Conservation (phyloP, 495 filamentous ascomycete species). For the Rhypophila decipiens region DNA sequence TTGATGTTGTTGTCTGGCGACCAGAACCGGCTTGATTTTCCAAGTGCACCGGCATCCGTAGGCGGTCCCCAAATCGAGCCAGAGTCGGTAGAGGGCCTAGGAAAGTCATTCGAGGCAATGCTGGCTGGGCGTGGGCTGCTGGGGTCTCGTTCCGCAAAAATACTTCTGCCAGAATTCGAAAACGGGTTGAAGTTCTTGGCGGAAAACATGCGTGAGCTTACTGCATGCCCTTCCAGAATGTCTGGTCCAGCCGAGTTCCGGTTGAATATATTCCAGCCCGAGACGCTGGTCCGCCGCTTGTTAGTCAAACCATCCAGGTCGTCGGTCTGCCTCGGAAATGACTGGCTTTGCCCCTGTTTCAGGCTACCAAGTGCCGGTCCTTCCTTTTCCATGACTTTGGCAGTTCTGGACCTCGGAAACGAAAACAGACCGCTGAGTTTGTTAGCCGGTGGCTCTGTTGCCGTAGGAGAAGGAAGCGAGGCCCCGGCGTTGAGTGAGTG, state of each 20-base stretch:
- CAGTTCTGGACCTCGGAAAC: conserved; percentile 60
- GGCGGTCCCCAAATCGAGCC: conserved; percentile 44
- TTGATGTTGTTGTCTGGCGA: conserved; percentile 30
- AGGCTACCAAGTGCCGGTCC: conserved; percentile 65
- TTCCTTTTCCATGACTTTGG: conserved; percentile 64
- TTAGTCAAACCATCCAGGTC: conserved; percentile 34
- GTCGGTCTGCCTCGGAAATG: conserved; percentile 57
- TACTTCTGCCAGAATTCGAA: conserved; percentile 57
- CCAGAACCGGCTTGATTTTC: conserved; percentile 37
- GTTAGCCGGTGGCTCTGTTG: conserved; percentile 19
- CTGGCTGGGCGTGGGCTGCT: conserved; percentile 72
- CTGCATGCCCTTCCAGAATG: conserved; percentile 23
- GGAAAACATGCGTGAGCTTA: conserved; percentile 31
- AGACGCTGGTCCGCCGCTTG: conserved; percentile 47
- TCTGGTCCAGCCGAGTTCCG: conserved; percentile 43
- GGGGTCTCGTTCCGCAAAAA: conserved; percentile 59
- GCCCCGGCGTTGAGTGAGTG: conserved; percentile 22
- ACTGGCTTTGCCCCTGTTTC: conserved; percentile 73
- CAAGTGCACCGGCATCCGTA: conserved; percentile 13
- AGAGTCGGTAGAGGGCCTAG: conserved; percentile 74
- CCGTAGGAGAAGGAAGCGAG: conserved; percentile 12
- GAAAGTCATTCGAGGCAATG: conserved; percentile 72
- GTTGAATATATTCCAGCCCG: conserved; percentile 52
- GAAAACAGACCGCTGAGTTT: conserved; percentile 47
- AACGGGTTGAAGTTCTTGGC: conserved; percentile 55